Evolutionary conservation across 2,329 filamentous ascomycete species (phyloP), one percentile per base, ranked within the genome.

Genomic region (Cercospora sp.): DNA sequence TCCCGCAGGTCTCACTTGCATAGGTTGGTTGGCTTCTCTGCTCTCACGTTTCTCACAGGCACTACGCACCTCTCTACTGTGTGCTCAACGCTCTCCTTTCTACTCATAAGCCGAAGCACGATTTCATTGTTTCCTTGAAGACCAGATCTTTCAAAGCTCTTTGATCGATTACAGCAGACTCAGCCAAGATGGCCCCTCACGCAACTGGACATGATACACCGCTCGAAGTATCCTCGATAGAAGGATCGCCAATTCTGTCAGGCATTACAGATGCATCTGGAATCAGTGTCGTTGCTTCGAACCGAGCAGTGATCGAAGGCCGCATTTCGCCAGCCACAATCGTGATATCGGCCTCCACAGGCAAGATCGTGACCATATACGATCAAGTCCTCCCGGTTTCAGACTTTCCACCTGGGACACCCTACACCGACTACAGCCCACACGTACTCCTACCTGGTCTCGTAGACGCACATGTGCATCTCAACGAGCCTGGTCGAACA

Each of bases 401-500:
- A 5, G 86, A 88, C 51, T 97, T 98, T 78, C 90, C 93, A 1
- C 77, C 85, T 0, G 88, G 87, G 45, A 89, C 90, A 7, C 84
- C 85, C 5, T 98, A 98, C 80, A 86, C 88, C 73, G 90, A 99
- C 83, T 89, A 97, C 81, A 92, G 91, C 23, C 93, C 94, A 10
- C 87, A 90, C 79, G 86, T 98, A 58, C 84, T 99, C 45, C 85
- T 98, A 36, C 95, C 95, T 0, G 95, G 95, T 20, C 85, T 99
- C 31, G 94, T 99, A 18, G 95, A 99, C 79, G 94, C 95, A 40
- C 95, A 99, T 79, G 95, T 99, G 42, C 95, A 99, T 82, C 88
- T 98, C 74, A 98, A 98, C 77, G 95, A 99, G 82, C 95, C 95
- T 0, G 95, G 95, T 51, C 88, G 95, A 66, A 97, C 94, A 63